Conservation (phyloP, 495 filamentous ascomycete species). For the Massariosphaeria phaeospora region DNA sequence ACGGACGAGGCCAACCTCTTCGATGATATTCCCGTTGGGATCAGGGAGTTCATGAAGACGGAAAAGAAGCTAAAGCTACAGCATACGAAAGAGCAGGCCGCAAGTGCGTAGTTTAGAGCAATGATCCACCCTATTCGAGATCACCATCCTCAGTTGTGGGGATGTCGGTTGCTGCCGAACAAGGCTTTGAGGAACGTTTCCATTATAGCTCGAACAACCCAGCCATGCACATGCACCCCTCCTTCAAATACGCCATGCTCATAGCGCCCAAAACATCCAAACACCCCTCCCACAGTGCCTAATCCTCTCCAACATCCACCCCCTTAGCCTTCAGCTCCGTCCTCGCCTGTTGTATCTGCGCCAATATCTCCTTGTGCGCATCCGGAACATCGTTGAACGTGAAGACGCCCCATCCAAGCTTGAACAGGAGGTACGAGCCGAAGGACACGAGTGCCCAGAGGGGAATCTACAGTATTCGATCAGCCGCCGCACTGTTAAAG, state of each 20-base stretch:
- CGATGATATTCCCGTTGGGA: slow-evolving; percentile 80
- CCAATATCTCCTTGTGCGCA: slow-evolving; percentile 84
- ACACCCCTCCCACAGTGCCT: neutral
- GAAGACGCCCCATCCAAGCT: slow-evolving; percentile 82
- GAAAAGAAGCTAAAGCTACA: slow-evolving; percentile 86
- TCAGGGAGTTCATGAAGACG: slow-evolving; percentile 93
- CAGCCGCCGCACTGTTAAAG: neutral
- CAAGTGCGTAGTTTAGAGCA: slow-evolving; percentile 3
- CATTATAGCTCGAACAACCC: no score
- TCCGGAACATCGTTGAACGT: slow-evolving; percentile 95
- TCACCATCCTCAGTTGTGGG: neutral
- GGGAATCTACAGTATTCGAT: slow-evolving; percentile 57
- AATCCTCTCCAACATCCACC: slow-evolving; percentile 62
- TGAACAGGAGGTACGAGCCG: slow-evolving; percentile 87
- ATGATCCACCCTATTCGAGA: neutral
- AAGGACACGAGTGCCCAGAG: slow-evolving; percentile 90
- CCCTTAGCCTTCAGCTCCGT: slow-evolving; percentile 61
- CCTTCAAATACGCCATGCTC: no score
- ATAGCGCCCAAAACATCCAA: neutral
- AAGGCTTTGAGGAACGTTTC: no score
- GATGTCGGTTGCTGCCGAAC: no score
- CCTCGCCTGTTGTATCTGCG: slow-evolving; percentile 68
- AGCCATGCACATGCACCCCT: no score
- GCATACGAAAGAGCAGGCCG: slow-evolving; percentile 41
- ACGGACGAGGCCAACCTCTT: slow-evolving; percentile 59